phyloP scores from a whole-genome alignment of 192 early-diverging fungal genomes.

The Lunasporangiospora selenospora region DNA sequence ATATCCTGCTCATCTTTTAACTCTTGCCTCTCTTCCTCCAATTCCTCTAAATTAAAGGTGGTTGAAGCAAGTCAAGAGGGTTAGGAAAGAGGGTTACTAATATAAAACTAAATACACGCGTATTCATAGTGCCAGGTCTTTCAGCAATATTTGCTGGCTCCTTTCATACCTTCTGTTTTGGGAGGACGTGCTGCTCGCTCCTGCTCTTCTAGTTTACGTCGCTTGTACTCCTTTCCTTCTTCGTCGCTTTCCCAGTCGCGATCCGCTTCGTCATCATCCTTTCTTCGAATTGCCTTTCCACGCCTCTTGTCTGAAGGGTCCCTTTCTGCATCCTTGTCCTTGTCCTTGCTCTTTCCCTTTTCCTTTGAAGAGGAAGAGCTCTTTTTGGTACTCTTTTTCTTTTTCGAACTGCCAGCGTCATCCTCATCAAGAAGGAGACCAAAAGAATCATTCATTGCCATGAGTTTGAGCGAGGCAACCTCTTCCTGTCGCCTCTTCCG shows the following conservation, averaged over 20 bases:
- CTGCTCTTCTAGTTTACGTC: conserved; percentile 38
- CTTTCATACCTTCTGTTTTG: conserved; percentile 36
- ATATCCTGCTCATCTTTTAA: conserved; percentile 73
- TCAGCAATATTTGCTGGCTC: no score
- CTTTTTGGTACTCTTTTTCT: conserved; percentile 40
- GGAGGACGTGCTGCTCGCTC: conserved; percentile 18
- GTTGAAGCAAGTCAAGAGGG: no score
- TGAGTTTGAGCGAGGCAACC: conserved; percentile 6
- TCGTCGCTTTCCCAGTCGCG: conserved; percentile 64
- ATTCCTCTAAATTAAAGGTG: no score
- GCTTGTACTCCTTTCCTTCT: conserved; percentile 61
- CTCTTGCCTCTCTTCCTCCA: conserved; percentile 56
- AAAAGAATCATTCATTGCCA: conserved; percentile 32
- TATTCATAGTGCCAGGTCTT: no score
- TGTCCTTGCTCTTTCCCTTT: conserved; percentile 21
- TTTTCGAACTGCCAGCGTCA: neutral
- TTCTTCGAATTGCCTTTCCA: conserved; percentile 53
- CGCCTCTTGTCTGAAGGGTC: conserved; percentile 10
- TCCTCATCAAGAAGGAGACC: conserved; percentile 31
- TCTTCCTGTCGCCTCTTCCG: conserved; percentile 48
- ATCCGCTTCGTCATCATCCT: conserved; percentile 28
- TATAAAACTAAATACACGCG: no score
- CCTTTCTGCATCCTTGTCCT: conserved; percentile 20
- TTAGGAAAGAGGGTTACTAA: no score
- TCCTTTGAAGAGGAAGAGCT: conserved; percentile 21